Evolutionary conservation across 2,329 filamentous ascomycete genomes (phyloP).

Genomic region (Stromatinia cepivora): DNA sequence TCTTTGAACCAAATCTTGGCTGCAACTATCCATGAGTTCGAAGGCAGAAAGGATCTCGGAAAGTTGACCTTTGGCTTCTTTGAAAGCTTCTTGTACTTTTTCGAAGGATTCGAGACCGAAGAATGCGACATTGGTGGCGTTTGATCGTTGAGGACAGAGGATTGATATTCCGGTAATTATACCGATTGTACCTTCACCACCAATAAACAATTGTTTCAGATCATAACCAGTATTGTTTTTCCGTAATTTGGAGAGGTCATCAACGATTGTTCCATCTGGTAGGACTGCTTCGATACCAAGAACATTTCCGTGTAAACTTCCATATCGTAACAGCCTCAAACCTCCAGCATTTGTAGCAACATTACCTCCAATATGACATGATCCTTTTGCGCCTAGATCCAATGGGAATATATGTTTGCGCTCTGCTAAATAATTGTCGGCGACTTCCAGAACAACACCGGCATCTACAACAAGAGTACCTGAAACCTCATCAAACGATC

Average conservation of each 20-base stretch:
- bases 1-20: slow-evolving; percentile 72
- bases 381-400: slow-evolving; percentile 96
- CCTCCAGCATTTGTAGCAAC: slow-evolving; percentile 95
- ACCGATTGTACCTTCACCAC: slow-evolving; percentile 90
- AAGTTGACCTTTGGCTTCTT: slow-evolving; percentile 84
- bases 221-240: slow-evolving; percentile 99
- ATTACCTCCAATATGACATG: slow-evolving; percentile 94
- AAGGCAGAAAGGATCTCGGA: slow-evolving; percentile 97
- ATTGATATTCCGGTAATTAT: slow-evolving; percentile 91
- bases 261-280: slow-evolving; percentile 86
- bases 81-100: slow-evolving; percentile 81
- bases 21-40: slow-evolving; percentile 90
- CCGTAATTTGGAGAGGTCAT: slow-evolving; percentile 82
- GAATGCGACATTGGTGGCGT: slow-evolving; percentile 91
- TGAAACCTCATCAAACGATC: slow-evolving; percentile 89
- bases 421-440: slow-evolving; percentile 82
- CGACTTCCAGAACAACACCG: slow-evolving; percentile 85
- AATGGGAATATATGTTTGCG: slow-evolving; percentile 88
- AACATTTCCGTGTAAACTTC: slow-evolving; percentile 89
- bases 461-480: slow-evolving; percentile 89
- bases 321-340: slow-evolving; percentile 84
- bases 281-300: slow-evolving; percentile 91
- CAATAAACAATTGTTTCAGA: slow-evolving; percentile 94
- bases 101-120: slow-evolving; percentile 90
- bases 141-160: slow-evolving; percentile 81